Conservation (phyloP, 768 basidiomycete species). For the Pleurotus tuber-regium region DNA sequence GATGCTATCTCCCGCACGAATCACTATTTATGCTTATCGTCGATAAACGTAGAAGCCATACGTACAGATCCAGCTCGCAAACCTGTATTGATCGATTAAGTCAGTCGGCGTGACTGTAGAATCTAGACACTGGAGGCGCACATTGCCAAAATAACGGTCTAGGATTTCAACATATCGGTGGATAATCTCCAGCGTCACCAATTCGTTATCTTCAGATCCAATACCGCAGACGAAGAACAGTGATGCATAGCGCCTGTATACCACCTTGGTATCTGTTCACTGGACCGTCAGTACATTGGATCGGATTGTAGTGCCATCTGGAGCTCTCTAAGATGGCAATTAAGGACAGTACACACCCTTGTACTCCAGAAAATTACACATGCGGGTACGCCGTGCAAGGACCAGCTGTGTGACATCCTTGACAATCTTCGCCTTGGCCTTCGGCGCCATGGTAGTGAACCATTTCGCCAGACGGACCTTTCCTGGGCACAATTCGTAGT, state of each 20-base stretch:
- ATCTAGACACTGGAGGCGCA: constrained; percentile 34
- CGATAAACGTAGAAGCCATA: constrained; percentile 2
- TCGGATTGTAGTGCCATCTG: too few species aligned
- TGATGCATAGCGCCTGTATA: constrained; percentile 94
- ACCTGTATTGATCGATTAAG: constrained; percentile 48
- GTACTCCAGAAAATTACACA: constrained; percentile 97
- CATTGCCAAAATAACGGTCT: constrained; percentile 89
- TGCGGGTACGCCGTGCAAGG: constrained; percentile 78
- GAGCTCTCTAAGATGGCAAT: too few species aligned
- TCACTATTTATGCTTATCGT: neutral
- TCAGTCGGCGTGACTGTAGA: constrained; percentile 17
- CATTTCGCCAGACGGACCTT: constrained; percentile 96
- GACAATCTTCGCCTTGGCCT: constrained; percentile 86
- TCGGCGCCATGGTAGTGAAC: constrained; percentile 83
- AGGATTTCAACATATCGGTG: constrained; percentile 94
- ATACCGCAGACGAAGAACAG: constrained; percentile 94
- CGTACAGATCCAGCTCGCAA: constrained; percentile 90
- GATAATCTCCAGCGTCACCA: constrained; percentile 88
- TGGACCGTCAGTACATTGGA: neutral
- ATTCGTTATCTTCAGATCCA: constrained; percentile 82
- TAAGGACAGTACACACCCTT: constrained; percentile 60
- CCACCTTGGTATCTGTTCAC: constrained; percentile 56
- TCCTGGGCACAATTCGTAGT: constrained; percentile 44
- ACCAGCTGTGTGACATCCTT: constrained; percentile 96
- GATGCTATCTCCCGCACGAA: constrained; percentile 48